Base-by-base conservation (phyloP, 306 rosid genomes). In the Sesbania bispinosa region DNA sequence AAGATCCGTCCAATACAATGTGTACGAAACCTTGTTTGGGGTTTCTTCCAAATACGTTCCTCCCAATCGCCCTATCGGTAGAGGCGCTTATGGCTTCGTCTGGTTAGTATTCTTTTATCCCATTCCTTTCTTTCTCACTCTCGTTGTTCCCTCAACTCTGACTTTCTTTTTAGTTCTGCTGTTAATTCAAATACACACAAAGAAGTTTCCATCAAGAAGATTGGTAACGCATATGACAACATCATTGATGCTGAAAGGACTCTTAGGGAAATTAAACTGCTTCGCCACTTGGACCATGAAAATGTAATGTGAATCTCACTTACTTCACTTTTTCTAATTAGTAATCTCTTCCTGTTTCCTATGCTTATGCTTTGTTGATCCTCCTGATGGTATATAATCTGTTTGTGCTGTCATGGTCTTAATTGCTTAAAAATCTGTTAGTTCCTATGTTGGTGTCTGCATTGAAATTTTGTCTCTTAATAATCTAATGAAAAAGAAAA, bases 71-170 rank as follows among this genome's bases (percentile, higher is more conserved):
- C 96, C 98, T 14, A 83, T 94, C 68, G 99, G 99, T 7, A 81
- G 99, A 83, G 99, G 99, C 23, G 95, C 99, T 73, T 86, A 89
- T 80, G 99, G 99, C 65, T 77, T 91, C 70, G 99, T 94, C 77
- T 94, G 99, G 99, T 63, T 42, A 42, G 69, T 93, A 69, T 67
- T n/a, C n/a, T n/a, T n/a, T n/a, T n/a, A n/a, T n/a, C n/a, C 76
- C 50, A 4, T 38, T 7, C 1, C 1, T 1, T 38, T 39, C 0
- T 20, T 21, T 47, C 47, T 54, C 33, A 7, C 64, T 27, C 19
- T 24, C 20, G n/a, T 0, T 8, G 8, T 1, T 61, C 19, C 2
- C 2, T 11, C 10, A 42, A 41, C 9, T 39, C 45, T 39, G 14
- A 0, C 13, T 60, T 74, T 70, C 46, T 68, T 76, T 79, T 53